Evolutionary conservation across 2,329 filamentous ascomycete species (phyloP), one percentile per base, ranked within the genome.

Genomic region (Cladorrhinum sp.): DNA sequence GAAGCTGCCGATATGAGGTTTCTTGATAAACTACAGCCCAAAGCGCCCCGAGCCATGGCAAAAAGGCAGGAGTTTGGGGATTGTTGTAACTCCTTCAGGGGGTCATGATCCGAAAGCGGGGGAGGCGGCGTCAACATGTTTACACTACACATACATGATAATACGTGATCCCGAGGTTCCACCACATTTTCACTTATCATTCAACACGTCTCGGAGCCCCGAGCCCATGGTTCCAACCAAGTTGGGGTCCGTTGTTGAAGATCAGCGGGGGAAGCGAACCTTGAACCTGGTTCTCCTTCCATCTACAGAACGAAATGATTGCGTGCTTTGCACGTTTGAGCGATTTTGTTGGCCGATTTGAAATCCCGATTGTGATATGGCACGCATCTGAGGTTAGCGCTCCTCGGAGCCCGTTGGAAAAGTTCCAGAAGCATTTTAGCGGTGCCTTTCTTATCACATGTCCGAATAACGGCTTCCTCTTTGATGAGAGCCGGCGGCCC

Each of bases 1-100:
- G 66, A 54, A 67, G 62, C 57, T 65, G 63, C 46, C 54, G 62
- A 62, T 52, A 54, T 51, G 21, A n/a, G 21, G 46, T 36, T n/a
- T n/a, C 3, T 16, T 36, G 33, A 36, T 36, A 36, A 30, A 36
- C 33, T 36, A 16, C 33, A 3, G 33, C 8, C n/a, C 33, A 10
- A 36, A 36, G 33, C 33, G 33, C 12, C 33, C 7, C 2, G 3
- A 36, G 3, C 33, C 3, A 36, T 9, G 14, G 12, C 33, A 36
- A 36, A 36, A 36, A 54, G 51, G 51, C 26, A 54, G 51, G 51
- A 54, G 51, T 53, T 30, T 30, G 26, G 10, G 26, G 26, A 5
- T 4, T 30, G 26, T 30, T 10, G 33, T 10, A 36, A 36, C 33
- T 10, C 26, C 10, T 30, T 30, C 26, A 30, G 26, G 26, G 26